These are phyloP conservation scores for Clavulina sp. DNA, from an alignment of 768 basidiomycete genomes.

Conservation along the genomic window DNA sequence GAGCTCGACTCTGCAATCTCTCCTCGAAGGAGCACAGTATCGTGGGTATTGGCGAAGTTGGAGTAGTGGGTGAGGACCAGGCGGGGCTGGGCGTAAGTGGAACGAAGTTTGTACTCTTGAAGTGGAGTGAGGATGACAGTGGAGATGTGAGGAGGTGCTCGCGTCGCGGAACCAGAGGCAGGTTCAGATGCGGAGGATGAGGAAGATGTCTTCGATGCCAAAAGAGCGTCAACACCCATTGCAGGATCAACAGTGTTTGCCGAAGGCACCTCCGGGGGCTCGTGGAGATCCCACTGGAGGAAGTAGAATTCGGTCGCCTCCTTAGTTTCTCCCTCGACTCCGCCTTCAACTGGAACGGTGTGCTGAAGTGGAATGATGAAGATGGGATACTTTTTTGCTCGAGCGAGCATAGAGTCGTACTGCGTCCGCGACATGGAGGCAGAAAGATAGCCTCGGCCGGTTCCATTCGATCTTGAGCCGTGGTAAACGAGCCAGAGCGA, in stretches of 20 bases:
- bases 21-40: conserved; percentile 71
- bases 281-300: conserved; percentile 82
- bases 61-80: conserved; percentile 84
- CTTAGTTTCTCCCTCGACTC: conserved; percentile 19
- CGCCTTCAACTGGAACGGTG: conserved; percentile 5
- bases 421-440: conserved; percentile 58
- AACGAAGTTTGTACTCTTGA: conserved; percentile 78
- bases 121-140: conserved; percentile 86
- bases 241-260: conserved; percentile 15
- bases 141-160: conserved; percentile 22
- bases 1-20: conserved; percentile 64
- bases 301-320: conserved; percentile 63
- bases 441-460: conserved; percentile 70
- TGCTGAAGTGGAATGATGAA: conserved; percentile 77
- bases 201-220: conserved; percentile 7
- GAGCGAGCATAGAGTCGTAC: conserved; percentile 50
- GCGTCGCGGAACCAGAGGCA: conserved; percentile 26
- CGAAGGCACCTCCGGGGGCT: conserved; percentile 42
- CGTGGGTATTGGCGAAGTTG: conserved; percentile 65
- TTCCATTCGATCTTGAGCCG: conserved; percentile 56
- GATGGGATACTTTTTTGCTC: conserved; percentile 48
- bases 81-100: conserved; percentile 77
- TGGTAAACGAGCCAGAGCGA: conserved; percentile 86
- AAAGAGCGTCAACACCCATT: not conserved
- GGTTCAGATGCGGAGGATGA: conserved; percentile 12